A percentile compares a stretch with the other conserved stretches of the same genome.
phyloP scores from a whole-genome alignment of 192 early-diverging fungal genomes.

The Umbelopsis sp. region DNA sequence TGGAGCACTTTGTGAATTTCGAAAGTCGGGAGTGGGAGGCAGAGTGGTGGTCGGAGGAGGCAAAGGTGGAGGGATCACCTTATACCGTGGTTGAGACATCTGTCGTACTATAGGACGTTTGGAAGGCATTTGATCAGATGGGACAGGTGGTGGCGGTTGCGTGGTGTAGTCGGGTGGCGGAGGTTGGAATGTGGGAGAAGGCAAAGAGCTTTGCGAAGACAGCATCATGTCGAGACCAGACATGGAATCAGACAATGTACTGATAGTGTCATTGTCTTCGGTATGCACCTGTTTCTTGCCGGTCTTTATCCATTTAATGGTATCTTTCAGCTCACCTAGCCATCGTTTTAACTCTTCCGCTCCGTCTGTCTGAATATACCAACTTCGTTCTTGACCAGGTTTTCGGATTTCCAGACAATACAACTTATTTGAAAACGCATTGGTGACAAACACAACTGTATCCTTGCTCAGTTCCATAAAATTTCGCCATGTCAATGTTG shows the following conservation, averaged over 20 bases:
- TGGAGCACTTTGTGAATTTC: not conserved
- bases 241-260: conserved; percentile 12
- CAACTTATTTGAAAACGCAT: conserved; percentile 38
- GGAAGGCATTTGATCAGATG: not conserved
- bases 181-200: not conserved
- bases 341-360: conserved; percentile 24
- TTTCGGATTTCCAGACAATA: conserved; percentile 40
- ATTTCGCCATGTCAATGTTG: conserved; percentile 25
- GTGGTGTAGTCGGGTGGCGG: conserved; percentile 11
- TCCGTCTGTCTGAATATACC: conserved; percentile 32
- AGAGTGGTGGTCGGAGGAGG: not conserved
- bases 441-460: conserved; percentile 39
- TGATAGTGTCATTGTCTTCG: not conserved
- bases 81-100: not conserved
- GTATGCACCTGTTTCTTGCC: not conserved
- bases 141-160: conserved; percentile 2
- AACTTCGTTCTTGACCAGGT: conserved; percentile 20
- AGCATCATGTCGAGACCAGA: conserved; percentile 4
- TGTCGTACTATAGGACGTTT: not conserved
- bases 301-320: conserved; percentile 18
- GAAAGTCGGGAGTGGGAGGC: conserved; percentile 4
- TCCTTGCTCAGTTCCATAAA: conserved; percentile 35
- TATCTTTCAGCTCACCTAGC: conserved; percentile 23
- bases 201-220: not conserved
- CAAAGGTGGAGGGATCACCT: not conserved